Evolutionary conservation across 148 eudicot species (phyloP), one percentile per base, ranked within the genome.

Genomic region (Rhododendron ferrugineum): DNA sequence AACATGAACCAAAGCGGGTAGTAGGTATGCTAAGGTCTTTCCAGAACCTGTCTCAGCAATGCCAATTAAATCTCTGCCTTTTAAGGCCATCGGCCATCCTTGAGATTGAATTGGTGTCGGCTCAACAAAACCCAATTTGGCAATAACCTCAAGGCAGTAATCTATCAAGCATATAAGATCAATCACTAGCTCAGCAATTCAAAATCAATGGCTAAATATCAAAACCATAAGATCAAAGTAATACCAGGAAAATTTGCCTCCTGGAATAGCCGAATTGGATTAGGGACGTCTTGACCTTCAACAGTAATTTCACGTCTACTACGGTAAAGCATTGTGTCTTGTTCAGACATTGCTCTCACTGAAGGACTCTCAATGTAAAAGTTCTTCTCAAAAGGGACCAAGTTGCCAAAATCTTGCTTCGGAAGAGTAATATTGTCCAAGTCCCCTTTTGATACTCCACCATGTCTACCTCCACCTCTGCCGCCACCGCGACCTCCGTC

Each of bases 1-100:
- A 60, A 97, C 94, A 80, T 97, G 99, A 79, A 97, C 96, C 32
- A 95, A 85, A 87, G 96, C 98, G 47, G 99, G 99, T 62, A 95
- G 79, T 90, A 97, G 86, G 90, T 97, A 97, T 30, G 99, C 91
- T 92, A 97, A 84, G 32, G 99, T 97, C 90, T 97, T 97, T 75
- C 99, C 99, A 81, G 99, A 97, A 78, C 99, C 99, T 66, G 99
- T 97, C 93, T 97, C 99, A 11, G 99, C 99, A 88, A 97, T 94
- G 80, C 99, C 99, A 88, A 97, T 91, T 84, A 97, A 84, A 86
- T 97, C 99, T 90, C 99, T 91, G 82, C 99, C 99, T 88, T 92
- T 97, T 75, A 97, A 88, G 85, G 99, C 99, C 99, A 97, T 97
- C 32, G 99, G 99, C 99, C 99, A 97, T 42, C 99, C 99, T 84